phyloP scores from a whole-genome alignment of 352 stramenopile genomes.

The Globisporangium spinosum region DNA sequence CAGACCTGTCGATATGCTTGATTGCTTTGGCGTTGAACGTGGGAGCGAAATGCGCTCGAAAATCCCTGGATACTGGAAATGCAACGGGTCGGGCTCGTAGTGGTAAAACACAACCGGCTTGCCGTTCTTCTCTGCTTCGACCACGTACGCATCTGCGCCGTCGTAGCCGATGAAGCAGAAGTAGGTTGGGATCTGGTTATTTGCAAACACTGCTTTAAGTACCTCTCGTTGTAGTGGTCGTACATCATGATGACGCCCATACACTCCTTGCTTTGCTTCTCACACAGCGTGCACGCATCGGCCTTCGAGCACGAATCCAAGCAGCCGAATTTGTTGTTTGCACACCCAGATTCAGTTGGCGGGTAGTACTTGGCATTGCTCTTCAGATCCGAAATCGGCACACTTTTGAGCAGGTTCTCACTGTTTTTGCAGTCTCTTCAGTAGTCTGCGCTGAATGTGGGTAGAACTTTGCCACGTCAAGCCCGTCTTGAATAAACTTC shows the following conservation, averaged over 20 bases:
- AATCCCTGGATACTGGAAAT: constrained; percentile 21
- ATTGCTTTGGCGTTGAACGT: constrained; percentile 21
- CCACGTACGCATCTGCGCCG: constrained; percentile 22
- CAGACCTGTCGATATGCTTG: constrained; percentile 20
- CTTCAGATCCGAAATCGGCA: constrained; percentile 25
- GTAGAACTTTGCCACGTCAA: constrained; percentile 14
- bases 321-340: constrained; percentile 34
- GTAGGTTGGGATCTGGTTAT: constrained; percentile 37
- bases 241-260: constrained; percentile 45
- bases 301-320: constrained; percentile 42
- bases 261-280: constrained; percentile 29
- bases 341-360: constrained; percentile 20
- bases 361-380: constrained; percentile 27
- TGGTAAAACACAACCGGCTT: constrained; percentile 43
- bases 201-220: constrained; percentile 37
- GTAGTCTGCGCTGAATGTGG: constrained; percentile 39
- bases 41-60: constrained; percentile 42
- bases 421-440: constrained; percentile 38
- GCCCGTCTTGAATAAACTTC: constrained; percentile 30
- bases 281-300: constrained; percentile 30
- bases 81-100: constrained; percentile 46
- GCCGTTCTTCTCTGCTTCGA: constrained; percentile 26
- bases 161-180: constrained; percentile 40
- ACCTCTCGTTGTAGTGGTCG: constrained; percentile 30
- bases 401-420: constrained; percentile 7